These are phyloP conservation scores for Naganishia liquefaciens DNA, from an alignment of 1,284 basidiomycete species.

Conservation along the genomic window DNA sequence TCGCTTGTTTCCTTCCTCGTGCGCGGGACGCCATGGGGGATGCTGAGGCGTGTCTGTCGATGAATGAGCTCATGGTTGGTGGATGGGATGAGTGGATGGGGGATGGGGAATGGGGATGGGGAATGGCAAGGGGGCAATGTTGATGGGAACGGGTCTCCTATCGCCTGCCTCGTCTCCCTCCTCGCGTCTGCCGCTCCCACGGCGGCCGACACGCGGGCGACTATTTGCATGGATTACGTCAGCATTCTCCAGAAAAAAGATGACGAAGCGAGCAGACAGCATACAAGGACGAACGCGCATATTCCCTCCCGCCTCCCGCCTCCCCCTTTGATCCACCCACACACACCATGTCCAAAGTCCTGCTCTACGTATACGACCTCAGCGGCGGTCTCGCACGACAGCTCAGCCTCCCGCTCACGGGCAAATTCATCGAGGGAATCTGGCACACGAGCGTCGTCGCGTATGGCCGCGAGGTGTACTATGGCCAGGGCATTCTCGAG, in stretches of 20 bases:
- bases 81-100: not conserved
- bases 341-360: conserved; percentile 57
- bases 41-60: conserved; percentile 28
- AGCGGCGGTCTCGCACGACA: conserved; percentile 77
- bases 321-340: too few relatives aligned
- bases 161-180: not conserved
- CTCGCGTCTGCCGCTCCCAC: too few relatives aligned
- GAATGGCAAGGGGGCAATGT: not conserved
- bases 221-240: too few relatives aligned
- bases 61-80: conserved; percentile 27
- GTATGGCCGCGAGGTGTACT: conserved; percentile 81
- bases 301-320: too few relatives aligned
- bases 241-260: not conserved
- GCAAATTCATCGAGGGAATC: conserved; percentile 82
- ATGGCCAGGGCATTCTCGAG: conserved; percentile 76
- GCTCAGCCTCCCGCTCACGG: conserved; percentile 74
- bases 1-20: conserved; percentile 72
- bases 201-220: too few relatives aligned
- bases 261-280: conserved; percentile 5
- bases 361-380: conserved; percentile 88
- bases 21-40: conserved; percentile 32
- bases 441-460: conserved; percentile 89
- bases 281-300: too few relatives aligned
- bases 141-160: not conserved
- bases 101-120: not conserved